Conservation (phyloP, 257 asterid species). For the Verbena officinalis region DNA sequence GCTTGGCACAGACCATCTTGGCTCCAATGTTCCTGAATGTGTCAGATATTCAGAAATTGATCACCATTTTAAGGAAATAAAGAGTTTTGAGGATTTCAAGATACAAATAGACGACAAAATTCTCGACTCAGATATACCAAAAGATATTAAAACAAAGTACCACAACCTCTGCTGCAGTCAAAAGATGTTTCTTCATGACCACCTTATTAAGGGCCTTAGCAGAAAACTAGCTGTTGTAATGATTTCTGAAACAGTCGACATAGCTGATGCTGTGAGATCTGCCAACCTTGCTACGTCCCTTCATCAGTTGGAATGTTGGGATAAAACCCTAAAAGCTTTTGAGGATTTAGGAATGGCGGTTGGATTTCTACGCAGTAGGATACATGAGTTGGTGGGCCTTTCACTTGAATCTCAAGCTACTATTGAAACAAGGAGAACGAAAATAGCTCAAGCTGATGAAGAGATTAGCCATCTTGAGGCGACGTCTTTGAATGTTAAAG, state of each 20-base stretch:
- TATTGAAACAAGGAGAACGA: constrained; percentile 29
- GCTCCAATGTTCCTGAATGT: constrained; percentile 34
- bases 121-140: constrained; percentile 53
- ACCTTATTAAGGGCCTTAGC: constrained; percentile 54
- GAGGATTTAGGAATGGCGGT: constrained; percentile 66
- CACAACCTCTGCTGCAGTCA: constrained; percentile 60
- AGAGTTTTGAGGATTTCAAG: constrained; percentile 48
- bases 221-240: constrained; percentile 53
- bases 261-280: constrained; percentile 60
- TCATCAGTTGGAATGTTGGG: constrained; percentile 48
- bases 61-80: constrained; percentile 41
- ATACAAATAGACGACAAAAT: constrained; percentile 50
- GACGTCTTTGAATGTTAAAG: constrained; percentile 31
- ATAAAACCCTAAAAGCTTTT: constrained; percentile 55
- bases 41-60: constrained; percentile 40
- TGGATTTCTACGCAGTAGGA: constrained; percentile 53
- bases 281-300: constrained; percentile 34
- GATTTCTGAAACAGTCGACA: constrained; percentile 47
- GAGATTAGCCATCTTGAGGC: constrained; percentile 33
- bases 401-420: constrained; percentile 33
- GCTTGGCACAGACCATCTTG: constrained; percentile 21
- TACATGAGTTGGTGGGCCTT: constrained; percentile 36
- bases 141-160: constrained; percentile 41
- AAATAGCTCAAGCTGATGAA: constrained; percentile 33
- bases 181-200: constrained; percentile 51